Conservation (phyloP, 805 yeast species). For the Ogataea methanolica region DNA sequence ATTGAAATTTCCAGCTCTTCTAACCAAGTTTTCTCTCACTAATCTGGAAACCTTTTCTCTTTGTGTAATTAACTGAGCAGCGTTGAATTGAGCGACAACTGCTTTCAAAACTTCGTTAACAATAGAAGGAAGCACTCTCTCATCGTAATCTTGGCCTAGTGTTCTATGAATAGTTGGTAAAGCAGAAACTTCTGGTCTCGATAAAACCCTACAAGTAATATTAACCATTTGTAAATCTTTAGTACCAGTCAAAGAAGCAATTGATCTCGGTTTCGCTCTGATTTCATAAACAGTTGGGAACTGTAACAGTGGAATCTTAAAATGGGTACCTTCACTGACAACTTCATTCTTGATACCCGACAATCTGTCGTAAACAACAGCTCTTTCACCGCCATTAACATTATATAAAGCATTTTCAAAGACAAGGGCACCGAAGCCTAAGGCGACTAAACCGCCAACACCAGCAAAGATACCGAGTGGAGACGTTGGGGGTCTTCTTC, state of each 20-base stretch:
- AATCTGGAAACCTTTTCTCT: slow-evolving; percentile 92
- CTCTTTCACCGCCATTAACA: slow-evolving; percentile 99
- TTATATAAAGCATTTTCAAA: slow-evolving; percentile 61
- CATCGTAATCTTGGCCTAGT: slow-evolving; percentile 91
- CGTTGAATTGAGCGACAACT: slow-evolving; percentile 97
- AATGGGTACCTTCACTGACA: slow-evolving; percentile 91
- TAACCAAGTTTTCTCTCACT: slow-evolving; percentile 84
- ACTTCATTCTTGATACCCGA: slow-evolving; percentile 80
- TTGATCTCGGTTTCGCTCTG: slow-evolving; percentile 95
- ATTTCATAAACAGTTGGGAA: slow-evolving; percentile 91
- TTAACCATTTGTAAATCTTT: slow-evolving; percentile 99
- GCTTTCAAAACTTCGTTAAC: slow-evolving; percentile 95
- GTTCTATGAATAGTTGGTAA: slow-evolving; percentile 88
- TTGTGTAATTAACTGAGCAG: slow-evolving; percentile 97
- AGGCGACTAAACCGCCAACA: slow-evolving; percentile 51
- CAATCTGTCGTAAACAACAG: slow-evolving; percentile 85
- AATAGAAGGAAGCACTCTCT: slow-evolving; percentile 95
- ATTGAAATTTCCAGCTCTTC: slow-evolving; percentile 89
- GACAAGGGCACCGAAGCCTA: slow-evolving; percentile 54
- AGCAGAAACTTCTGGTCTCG: slow-evolving; percentile 76
- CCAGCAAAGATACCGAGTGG: slow-evolving; percentile 61
- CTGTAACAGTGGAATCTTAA: slow-evolving; percentile 91
- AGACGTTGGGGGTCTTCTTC: slow-evolving; percentile 22
- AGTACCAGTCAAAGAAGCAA: slow-evolving; percentile 94
- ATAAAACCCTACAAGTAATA: slow-evolving; percentile 95